Evolutionary conservation across 306 rosid genomes (phyloP), one percentile per base, ranked within the genome.

Genomic region (Rosa multiflora): DNA sequence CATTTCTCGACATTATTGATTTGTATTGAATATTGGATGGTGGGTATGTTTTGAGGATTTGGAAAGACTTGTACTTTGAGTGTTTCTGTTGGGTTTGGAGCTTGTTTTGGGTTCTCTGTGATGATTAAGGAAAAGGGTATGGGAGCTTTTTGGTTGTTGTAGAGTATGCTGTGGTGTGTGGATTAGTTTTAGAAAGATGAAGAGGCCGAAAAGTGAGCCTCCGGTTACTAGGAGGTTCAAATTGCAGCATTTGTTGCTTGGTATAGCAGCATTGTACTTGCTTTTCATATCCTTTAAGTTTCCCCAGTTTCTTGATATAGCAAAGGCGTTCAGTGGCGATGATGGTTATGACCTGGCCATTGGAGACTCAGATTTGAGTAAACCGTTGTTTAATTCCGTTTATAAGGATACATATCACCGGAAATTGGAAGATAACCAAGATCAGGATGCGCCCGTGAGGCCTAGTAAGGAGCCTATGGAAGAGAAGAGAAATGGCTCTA

Each of bases 391-490:
- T 67, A 75, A 86, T 83, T 84, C 96, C 43, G 86, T 88, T 71
- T 90, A 95, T 76, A 88, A 85, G 89, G 97, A 95, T 77, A 89
- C 85, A 37, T 86, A 91, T 84, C 92, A 89, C 74, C 82, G 95
- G 85, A 91, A 85, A 77, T 81, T 94, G 84, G 97, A 91, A 72
- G 91, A 91, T 84, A 88, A 84, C 70, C 84, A 59, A 72, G 79
- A 90, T 76, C 81, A 80, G 62, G 89, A 86, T 79, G 96, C 89
- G 35, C 97, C 94, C 0, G 79, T 82, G 79, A 86, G 86, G 90
- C 97, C 94, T 39, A 83, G 82, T 29, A 84, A 92, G 78, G 91
- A 89, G 76, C 91, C 97, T 18, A 6, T 87, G 85, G 91, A 90
- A 83, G 91, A 86, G 86, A 87, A 35, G 76, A 86, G 75, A 21